These are phyloP conservation scores for Salvia miltiorrhiza DNA, from an alignment of 257 asterid species.

Conservation along the genomic window DNA sequence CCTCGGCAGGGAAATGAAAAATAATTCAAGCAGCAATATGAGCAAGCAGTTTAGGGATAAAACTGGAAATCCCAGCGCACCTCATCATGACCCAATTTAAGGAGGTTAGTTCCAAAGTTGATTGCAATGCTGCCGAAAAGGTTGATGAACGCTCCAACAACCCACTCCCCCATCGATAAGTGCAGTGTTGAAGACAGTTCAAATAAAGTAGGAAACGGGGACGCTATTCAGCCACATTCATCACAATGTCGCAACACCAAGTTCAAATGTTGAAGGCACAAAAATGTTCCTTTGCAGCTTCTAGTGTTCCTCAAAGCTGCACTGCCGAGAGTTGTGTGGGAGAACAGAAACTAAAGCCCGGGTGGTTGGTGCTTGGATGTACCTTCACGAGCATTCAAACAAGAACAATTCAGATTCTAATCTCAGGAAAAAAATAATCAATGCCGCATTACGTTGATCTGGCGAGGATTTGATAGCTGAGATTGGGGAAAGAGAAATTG, in stretches of 20 bases:
- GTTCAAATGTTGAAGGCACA: neutral
- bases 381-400: constrained; percentile 21
- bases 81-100: constrained; percentile 89
- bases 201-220: constrained; percentile 16
- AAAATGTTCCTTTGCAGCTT: constrained; percentile 7
- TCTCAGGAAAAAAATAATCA: neutral
- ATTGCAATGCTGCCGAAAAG: constrained; percentile 87
- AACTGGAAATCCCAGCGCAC: constrained; percentile 30
- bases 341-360: neutral
- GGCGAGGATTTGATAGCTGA: constrained; percentile 3
- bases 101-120: constrained; percentile 96
- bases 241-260: constrained; percentile 19
- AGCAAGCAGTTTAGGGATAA: neutral
- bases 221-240: constrained; percentile 33
- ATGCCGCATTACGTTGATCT: neutral
- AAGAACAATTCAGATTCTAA: neutral
- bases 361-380: constrained; percentile 12
- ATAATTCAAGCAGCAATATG: neutral
- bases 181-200: constrained; percentile 18
- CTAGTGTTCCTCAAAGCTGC: constrained; percentile 15
- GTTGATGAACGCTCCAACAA: constrained; percentile 87
- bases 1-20: neutral
- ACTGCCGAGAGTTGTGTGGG: constrained; percentile 7
- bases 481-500: constrained; percentile 12
- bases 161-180: constrained; percentile 88